Base-by-base conservation (phyloP, 1,284 basidiomycete genomes). In the Cryptococcus sp. region DNA sequence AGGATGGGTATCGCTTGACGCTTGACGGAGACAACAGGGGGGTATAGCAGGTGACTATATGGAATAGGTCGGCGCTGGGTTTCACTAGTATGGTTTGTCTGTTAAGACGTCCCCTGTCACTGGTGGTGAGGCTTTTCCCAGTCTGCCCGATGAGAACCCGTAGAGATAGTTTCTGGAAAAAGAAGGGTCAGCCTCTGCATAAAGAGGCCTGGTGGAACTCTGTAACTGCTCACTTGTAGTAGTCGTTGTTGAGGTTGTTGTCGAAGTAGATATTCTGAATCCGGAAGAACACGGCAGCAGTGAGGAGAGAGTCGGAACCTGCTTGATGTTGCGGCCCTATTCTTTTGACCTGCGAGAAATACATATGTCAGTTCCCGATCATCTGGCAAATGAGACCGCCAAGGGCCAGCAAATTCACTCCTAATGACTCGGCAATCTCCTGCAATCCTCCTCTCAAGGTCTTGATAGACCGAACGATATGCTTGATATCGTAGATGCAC, bases 401-500 rank as follows among this genome's bases (percentile, higher is more conserved):
- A 23, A 4, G 4, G 20, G 21, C n/a, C 6, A 46, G 49, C 0
- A 5, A 8, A 66, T 66, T 74, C 79, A 72, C 77, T 87, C 92
- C 72, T 87, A 90, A 50, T 89, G 85, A 75, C 92, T 98, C 93
- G 43, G 95, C 94, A 24, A 98, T 89, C 66, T 98, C 93, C 76
- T 98, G 92, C 56, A 99, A 78, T 4, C 94, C 92, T 18, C 94
- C 95, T 73, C 95, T 92, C 66, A 97, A 81, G 39, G 85, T 85
- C 77, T 95, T 95, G 82, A 89, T 77, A 80, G 84, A 74, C 52
- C 92, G 86, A 85, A 96, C 92, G 73, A 99, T 85, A 78, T 89
- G 94, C 79, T 98, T 98, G 82, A 98, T 92, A 76, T 99, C 95
- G 77, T 96, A 98, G 56, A 97, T 87, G 56, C 87, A 88, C 0